Evolutionary conservation across 495 filamentous ascomycete species (phyloP).

Genomic region (Penicillium antarcticum): DNA sequence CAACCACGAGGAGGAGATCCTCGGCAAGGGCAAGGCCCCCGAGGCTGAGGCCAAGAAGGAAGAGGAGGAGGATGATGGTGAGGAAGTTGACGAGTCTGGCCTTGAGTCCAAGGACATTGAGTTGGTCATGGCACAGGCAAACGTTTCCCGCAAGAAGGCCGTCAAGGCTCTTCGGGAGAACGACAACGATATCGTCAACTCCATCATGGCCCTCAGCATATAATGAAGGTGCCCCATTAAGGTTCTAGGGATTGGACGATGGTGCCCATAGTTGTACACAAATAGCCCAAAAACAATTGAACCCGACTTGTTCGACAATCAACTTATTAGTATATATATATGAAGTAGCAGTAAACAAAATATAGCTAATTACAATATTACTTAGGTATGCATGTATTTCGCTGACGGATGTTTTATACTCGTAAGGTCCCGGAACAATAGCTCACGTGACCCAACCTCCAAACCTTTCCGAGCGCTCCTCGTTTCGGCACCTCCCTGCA

Average conservation of each 20-base stretch:
- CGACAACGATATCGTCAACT: constrained; percentile 99
- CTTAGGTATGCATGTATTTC: no score
- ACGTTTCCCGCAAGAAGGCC: constrained; percentile 93
- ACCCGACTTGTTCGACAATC: constrained; percentile 11
- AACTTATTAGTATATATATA: no score
- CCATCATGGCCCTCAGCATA: constrained; percentile 99
- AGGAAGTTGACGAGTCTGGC: constrained; percentile 89
- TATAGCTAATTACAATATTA: no score
- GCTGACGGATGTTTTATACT: no score
- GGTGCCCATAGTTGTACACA: constrained; percentile 40
- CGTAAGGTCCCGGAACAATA: constrained; percentile 28
- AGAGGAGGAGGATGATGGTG: constrained; percentile 88
- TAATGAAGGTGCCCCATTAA: constrained; percentile 40
- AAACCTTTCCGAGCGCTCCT: constrained; percentile 47
- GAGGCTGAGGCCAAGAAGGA: constrained; percentile 77
- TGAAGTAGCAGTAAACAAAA: no score
- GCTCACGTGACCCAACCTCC: constrained; percentile 44
- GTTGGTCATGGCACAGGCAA: constrained; percentile 97
- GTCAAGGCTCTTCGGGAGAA: constrained; percentile 98
- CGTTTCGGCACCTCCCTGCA: constrained; percentile 40
- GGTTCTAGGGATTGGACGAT: constrained; percentile 34
- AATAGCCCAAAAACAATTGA: constrained; percentile 40
- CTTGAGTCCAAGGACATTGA: constrained; percentile 99
- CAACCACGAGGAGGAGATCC: constrained; percentile 69
- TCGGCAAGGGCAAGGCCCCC: constrained; percentile 76